Conservation (phyloP, 2,329 filamentous ascomycete species). For the Harringtonia lauricola region DNA sequence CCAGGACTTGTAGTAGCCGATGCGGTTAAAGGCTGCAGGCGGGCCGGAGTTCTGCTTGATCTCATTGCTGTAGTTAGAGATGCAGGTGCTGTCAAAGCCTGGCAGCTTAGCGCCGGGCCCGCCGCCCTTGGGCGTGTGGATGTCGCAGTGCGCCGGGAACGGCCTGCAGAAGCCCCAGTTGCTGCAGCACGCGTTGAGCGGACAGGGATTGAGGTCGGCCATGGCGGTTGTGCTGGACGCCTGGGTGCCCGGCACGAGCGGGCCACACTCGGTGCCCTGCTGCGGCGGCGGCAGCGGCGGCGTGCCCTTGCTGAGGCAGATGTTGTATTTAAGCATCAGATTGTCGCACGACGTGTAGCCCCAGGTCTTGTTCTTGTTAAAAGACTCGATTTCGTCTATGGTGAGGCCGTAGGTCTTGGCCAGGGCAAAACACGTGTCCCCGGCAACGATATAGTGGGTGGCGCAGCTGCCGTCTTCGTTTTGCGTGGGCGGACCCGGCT, state of each 20-base stretch:
- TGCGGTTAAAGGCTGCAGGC: no score
- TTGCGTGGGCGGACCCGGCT: slow-evolving; percentile 23
- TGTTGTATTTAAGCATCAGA: slow-evolving; percentile 14
- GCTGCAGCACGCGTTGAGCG: slow-evolving; percentile 13
- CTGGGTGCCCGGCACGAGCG: slow-evolving; percentile 17
- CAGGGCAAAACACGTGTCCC: slow-evolving; percentile 21
- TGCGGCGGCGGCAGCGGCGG: slow-evolving; percentile 21
- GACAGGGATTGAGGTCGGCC: slow-evolving; percentile 16
- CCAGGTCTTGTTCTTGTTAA: slow-evolving; percentile 25
- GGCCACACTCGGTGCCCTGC: slow-evolving; percentile 21
- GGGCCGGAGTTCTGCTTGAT: no score
- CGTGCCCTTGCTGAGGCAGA: slow-evolving; percentile 22
- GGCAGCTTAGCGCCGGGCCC: slow-evolving; percentile 15
- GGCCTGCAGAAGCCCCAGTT: not conserved
- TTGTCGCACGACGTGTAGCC: slow-evolving; percentile 21
- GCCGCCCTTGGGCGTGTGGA: slow-evolving; percentile 17
- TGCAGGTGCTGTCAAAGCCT: no score
- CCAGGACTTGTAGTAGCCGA: slow-evolving; percentile 26
- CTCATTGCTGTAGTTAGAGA: slow-evolving; percentile 26
- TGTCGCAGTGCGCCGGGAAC: not conserved
- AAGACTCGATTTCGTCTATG: slow-evolving; percentile 1
- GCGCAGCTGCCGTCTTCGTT: slow-evolving; percentile 22
- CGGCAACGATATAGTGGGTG: slow-evolving; percentile 17
- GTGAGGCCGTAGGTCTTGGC: slow-evolving; percentile 8
- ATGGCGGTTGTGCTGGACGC: slow-evolving; percentile 11